Conservation (phyloP, 2,329 filamentous ascomycete species). For the Fonsecaea pedrosoi region DNA sequence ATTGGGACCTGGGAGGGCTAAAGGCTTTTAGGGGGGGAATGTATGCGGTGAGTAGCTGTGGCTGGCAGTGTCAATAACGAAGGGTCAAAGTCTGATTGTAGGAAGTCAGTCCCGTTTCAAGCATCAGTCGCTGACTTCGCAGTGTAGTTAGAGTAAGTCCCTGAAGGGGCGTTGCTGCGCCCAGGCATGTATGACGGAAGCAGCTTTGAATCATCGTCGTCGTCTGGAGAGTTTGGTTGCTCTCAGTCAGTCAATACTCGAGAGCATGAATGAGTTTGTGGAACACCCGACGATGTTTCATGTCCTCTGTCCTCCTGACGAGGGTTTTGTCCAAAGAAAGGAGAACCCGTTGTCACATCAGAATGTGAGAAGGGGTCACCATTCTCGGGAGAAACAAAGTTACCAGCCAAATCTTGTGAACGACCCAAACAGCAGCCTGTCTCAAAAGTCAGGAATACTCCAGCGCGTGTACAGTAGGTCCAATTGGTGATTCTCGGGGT, state of each 20-base stretch:
- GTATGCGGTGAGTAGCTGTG: neutral
- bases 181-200: neutral
- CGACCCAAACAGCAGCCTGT: neutral
- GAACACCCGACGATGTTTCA: neutral
- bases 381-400: neutral
- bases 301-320: neutral
- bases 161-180: neutral
- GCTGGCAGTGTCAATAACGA: neutral
- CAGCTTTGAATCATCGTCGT: neutral
- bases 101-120: neutral
- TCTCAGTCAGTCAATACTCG: neutral
- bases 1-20: too few relatives aligned
- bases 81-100: neutral
- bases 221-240: neutral
- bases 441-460: neutral
- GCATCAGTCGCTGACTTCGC: neutral
- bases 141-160: neutral
- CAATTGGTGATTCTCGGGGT: neutral
- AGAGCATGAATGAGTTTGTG: neutral
- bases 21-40: neutral
- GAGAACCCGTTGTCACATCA: neutral
- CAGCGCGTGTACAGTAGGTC: neutral
- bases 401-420: neutral
- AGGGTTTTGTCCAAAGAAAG: neutral
- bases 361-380: neutral